Evolutionary conservation across 305 asterid species (phyloP).

Genomic region (Vinca major): DNA sequence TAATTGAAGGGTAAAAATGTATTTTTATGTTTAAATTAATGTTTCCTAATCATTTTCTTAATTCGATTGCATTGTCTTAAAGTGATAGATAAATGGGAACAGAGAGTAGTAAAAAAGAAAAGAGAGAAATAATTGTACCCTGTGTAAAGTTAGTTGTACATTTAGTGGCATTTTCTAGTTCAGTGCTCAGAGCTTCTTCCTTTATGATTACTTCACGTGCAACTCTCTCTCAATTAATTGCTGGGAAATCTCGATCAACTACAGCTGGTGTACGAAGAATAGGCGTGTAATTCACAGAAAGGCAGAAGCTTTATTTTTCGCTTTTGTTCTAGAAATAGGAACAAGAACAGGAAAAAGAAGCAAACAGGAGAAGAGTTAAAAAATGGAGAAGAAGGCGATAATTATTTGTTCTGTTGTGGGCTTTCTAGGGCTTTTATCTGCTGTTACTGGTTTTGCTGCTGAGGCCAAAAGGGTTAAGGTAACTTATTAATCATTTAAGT

Average conservation of each 20-base stretch:
- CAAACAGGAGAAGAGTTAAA: too few relatives aligned
- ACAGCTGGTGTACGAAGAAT: not conserved
- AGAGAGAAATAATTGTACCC: not conserved
- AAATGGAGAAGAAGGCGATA: conserved; percentile 54
- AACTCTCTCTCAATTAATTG: not conserved
- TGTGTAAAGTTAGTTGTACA: not conserved
- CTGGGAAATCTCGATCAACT: conserved; percentile 9
- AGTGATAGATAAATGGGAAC: too few relatives aligned
- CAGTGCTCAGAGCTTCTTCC: not conserved
- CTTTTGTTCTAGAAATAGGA: not conserved
- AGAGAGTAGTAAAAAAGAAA: not conserved
- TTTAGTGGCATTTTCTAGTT: not conserved
- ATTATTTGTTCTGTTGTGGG: conserved; percentile 56
- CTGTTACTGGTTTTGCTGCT: conserved; percentile 80
- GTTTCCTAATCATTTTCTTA: too few relatives aligned
- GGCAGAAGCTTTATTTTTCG: not conserved
- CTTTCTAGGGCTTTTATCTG: conserved; percentile 65
- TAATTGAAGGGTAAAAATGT: too few relatives aligned
- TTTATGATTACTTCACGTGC: conserved; percentile 2
- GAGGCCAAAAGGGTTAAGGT: conserved; percentile 85
- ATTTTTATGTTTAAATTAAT: too few relatives aligned
- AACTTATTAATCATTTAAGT: not conserved
- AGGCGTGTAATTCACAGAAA: not conserved
- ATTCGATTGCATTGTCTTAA: too few relatives aligned
- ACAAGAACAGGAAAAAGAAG: conserved; percentile 14